Base-by-base conservation (phyloP, 2,329 filamentous ascomycete genomes). In the Colletotrichum phormii region DNA sequence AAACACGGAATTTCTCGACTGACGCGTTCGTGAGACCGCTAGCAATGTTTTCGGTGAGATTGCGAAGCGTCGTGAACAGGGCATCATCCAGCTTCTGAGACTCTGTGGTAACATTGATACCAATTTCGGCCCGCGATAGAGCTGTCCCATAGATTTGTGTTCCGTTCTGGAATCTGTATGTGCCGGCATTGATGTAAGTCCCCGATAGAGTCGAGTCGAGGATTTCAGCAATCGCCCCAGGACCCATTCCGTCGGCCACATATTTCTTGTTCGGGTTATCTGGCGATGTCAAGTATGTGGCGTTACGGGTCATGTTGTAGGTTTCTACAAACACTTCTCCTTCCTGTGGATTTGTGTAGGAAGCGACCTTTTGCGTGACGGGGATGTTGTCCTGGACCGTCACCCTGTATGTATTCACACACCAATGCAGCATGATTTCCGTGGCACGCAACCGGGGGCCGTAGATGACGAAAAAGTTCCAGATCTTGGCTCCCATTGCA, bases 1-100 rank as follows among this genome's bases (percentile, higher is more conserved):
- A 6, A 8, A 42, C 37, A 1, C 4, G 6, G 9, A 4, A 22
- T 49, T 22, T 8, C 9, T 13, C 18, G 37, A n/a, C 64, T 61
- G 55, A 71, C 64, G 62, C 62, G 29, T 71, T 71, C 12, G 68
- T 71, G 7, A 71, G 15, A 7, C 68, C 64, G 24, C 46, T 67
- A 13, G 68, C 68, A 18, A 71, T 42, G 58, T 71, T 71, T 22
- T 67, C 46, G 5, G 68, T 70, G 7, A 70, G 42, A 24, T 70
- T 70, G 22, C 37, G 54, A 18, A 70, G 31, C 6, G 61, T 49
- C 18, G 11, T 31, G 4, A 65, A 65, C 22, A 65, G 55, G 18
- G 62, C 15, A 37, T 71, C 68, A 31, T 71, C 68, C 33, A 55
- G n/a, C 49, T 49, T 62, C 13, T 71, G 68, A n/a, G 63, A 66